Base-by-base conservation (phyloP, 257 asterid species). In the Gentiana macrophylla region DNA sequence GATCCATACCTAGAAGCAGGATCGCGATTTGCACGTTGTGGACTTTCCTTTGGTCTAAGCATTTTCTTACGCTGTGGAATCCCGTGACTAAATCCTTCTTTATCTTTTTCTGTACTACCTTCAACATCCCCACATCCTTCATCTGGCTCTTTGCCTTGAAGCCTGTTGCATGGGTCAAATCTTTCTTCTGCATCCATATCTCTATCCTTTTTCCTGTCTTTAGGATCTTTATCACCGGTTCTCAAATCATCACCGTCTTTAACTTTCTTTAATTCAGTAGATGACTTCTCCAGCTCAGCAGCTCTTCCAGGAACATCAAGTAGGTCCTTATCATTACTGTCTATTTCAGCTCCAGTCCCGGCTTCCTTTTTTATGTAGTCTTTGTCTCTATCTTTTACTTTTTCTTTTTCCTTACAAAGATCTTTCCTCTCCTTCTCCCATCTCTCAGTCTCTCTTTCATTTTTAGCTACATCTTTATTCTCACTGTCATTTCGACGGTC, bases 11-110 rank as follows among this genome's bases (percentile, higher is more conserved):
- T 81, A 72, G 66, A 72, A 60, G 84, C 94, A 37, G 75, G 74
- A 71, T 80, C 94, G 2, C 82, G 89, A 54, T 71, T 83, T 56
- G 87, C 86, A 60, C 55, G 78, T 74, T 85, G 97, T 72, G 98
- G 96, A 74, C 98, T 87, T 63, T 88, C 94, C 68, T 94, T 74
- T 45, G 98, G 92, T 32, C 92, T 80, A 58, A 87, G 78, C 94
- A 90, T 83, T 78, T 92, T 84, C 70, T 83, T 87, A 55, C 92
- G 81, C 74, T 84, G 98, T 78, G 84, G 96, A 74, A 79, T 83
- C 65, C 94, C 96, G 74, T 62, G 61, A 72, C 60, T 77, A 59
- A 81, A 77, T 66, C 55, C 72, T 64, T 89, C 97, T 59, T 74
- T 75, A 56, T 82, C 98, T 67, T 71, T 79, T 49, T 82, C 95